These are phyloP conservation scores for Rhizopus stolonifer DNA, from an alignment of 371 early-diverging fungal species.

Conservation along the genomic window DNA sequence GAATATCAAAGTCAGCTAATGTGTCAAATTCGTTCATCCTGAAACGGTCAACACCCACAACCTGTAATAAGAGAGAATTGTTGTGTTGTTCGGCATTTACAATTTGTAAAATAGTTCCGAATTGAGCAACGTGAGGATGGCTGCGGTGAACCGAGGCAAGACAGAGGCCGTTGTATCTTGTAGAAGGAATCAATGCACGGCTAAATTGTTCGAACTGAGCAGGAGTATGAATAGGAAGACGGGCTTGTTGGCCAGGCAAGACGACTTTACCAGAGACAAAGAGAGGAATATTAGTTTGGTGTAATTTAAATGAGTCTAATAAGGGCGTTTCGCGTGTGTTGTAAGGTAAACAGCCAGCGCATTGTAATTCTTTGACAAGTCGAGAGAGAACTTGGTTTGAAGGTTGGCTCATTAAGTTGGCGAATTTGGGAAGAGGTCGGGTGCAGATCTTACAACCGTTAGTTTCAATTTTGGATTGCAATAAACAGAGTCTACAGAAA, in stretches of 20 bases:
- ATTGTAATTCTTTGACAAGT: slow-evolving; percentile 19
- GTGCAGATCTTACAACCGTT: slow-evolving; percentile 14
- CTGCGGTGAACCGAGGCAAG: slow-evolving; percentile 22
- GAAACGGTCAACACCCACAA: slow-evolving; percentile 23
- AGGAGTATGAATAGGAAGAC: slow-evolving; percentile 15
- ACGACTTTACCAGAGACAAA: slow-evolving; percentile 20
- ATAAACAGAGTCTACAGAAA: slow-evolving; percentile 24
- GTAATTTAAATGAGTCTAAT: neutral
- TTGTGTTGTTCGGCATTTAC: slow-evolving; percentile 12
- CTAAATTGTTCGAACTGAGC: slow-evolving; percentile 16
- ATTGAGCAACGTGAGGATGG: slow-evolving; percentile 25
- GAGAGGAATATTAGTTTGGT: slow-evolving; percentile 20
- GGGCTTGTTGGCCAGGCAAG: slow-evolving; percentile 21
- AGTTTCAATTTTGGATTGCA: slow-evolving; percentile 14
- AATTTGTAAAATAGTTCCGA: slow-evolving; percentile 26
- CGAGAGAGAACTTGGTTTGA: slow-evolving; percentile 12
- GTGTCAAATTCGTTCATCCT: slow-evolving; percentile 13
- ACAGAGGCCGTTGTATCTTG: slow-evolving; percentile 21
- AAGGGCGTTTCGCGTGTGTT: slow-evolving; percentile 4
- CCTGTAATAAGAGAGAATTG: slow-evolving; percentile 21
- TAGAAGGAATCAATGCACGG: slow-evolving; percentile 12
- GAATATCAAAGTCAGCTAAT: slow-evolving; percentile 14
- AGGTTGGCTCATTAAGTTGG: slow-evolving; percentile 15
- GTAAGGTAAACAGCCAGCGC: slow-evolving; percentile 7
- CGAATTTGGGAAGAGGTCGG: slow-evolving; percentile 28